Evolutionary conservation across 192 early-diverging fungal genomes (phyloP).

Genomic region (Podila clonocystis): DNA sequence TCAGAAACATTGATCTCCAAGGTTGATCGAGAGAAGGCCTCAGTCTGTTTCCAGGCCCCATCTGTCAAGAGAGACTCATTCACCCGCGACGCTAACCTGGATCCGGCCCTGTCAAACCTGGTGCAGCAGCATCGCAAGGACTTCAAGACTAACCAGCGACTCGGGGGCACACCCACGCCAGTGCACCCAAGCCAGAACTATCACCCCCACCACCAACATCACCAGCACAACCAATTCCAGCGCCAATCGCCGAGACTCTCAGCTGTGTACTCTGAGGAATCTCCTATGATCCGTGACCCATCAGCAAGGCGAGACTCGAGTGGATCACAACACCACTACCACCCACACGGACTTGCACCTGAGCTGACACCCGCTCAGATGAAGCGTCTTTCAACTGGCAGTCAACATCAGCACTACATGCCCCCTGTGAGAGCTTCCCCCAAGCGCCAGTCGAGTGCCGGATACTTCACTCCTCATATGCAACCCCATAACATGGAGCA

Average conservation of each 20-base stretch:
- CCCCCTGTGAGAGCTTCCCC: constrained; percentile 15
- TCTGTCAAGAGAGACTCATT: constrained; percentile 18
- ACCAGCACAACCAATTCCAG: constrained; percentile 15
- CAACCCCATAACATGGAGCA: constrained; percentile 4
- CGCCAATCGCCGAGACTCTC: constrained; percentile 1
- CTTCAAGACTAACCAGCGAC: constrained; percentile 41
- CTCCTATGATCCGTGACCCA: constrained; percentile 9
- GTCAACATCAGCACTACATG: constrained; percentile 4
- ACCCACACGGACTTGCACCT: background rate
- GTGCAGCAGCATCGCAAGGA: constrained; percentile 44
- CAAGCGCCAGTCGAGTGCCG: constrained; percentile 15
- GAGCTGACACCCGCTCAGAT: constrained; percentile 9
- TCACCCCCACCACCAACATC: constrained; percentile 1
- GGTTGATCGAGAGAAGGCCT: constrained; percentile 30
- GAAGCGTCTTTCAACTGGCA: constrained; percentile 32
- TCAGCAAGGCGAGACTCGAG: constrained; percentile 23
- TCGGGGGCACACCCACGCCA: constrained; percentile 26
- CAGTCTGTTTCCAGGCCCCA: constrained; percentile 44
- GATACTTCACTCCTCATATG: constrained; percentile 14
- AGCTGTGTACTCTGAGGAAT: constrained; percentile 1
- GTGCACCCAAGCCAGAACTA: background rate
- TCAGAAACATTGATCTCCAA: constrained; percentile 32
- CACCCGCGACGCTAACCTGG: constrained; percentile 26
- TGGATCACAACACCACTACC: constrained; percentile 18
- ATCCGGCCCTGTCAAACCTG: constrained; percentile 35